These are phyloP conservation scores for Dioscorea dumetorum DNA, from an alignment of 106 monocot genomes.

Conservation along the genomic window DNA sequence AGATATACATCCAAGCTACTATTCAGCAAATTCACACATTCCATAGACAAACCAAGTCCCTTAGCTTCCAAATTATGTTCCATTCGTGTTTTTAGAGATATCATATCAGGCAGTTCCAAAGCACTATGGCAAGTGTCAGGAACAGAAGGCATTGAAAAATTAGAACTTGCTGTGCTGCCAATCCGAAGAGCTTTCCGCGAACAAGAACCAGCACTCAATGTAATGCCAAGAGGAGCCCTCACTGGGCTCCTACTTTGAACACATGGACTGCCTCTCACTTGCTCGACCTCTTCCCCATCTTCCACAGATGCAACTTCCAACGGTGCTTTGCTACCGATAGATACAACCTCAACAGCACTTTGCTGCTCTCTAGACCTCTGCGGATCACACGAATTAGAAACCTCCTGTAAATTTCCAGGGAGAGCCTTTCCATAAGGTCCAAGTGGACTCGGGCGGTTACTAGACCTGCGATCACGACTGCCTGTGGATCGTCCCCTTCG, in stretches of 20 bases:
- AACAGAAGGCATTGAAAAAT: conserved; percentile 10
- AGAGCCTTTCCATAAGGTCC: conserved; percentile 39
- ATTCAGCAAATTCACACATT: conserved; percentile 56
- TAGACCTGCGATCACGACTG: conserved; percentile 29
- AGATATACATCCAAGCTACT: conserved; percentile 52
- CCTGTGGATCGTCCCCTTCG: conserved; percentile 33
- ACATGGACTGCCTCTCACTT: conserved; percentile 59
- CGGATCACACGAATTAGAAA: conserved; percentile 54
- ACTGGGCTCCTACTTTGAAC: conserved; percentile 88
- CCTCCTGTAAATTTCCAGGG: conserved; percentile 28
- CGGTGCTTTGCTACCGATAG: conserved; percentile 70
- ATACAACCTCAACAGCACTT: conserved; percentile 41
- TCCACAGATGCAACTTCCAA: conserved; percentile 71
- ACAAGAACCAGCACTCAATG: conserved; percentile 5
- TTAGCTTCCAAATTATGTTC: conserved; percentile 38
- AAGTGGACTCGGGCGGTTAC: conserved; percentile 53
- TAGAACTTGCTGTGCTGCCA: conserved; percentile 1
- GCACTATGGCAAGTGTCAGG: conserved; percentile 23
- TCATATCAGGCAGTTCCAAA: conserved; percentile 44
- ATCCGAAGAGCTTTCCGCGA: conserved; percentile 11
- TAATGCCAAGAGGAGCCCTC: conserved; percentile 71
- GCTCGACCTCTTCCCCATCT: conserved; percentile 97
- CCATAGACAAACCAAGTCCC: conserved; percentile 37
- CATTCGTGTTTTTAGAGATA: conserved; percentile 27
- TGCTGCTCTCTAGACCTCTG: conserved; percentile 37